Base-by-base conservation (phyloP, 768 basidiomycete species). In the Tricholoma sp. region DNA sequence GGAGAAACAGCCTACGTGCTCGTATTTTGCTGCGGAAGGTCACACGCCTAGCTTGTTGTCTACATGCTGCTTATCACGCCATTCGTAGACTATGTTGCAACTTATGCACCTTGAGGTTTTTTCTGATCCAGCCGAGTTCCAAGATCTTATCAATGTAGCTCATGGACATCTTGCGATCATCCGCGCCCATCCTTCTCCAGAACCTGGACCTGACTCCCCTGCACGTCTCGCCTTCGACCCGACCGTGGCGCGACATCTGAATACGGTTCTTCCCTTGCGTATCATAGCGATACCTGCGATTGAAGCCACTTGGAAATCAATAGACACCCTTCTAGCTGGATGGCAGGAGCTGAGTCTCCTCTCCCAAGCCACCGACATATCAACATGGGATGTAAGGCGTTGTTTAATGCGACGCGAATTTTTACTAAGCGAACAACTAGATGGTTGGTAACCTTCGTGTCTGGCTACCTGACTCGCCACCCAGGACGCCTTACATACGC, bases 261-360 rank as follows among this genome's bases (percentile, higher is more conserved):
- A 82, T 47, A 85, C 82, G 31, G 82, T 80, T 55, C 80, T 88
- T 61, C 90, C 90, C 0, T 79, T 88, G 17, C 81, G 86, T n/a
- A 70, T 82, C 4, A 70, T 89, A 8, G 70, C 74, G 24, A 63
- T 85, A 0, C 81, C 82, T 0, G 61, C 77, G 4, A 70, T 78
- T 48, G 71, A 77, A 31, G 66, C 74, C 2, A 80, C 78, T 0
- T 91, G 86, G 81, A 61, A 76, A 28, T 71, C 74, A 1, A 60
- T 89, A 1, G 67, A 74, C 6, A 66, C 63, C 1, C 64, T 88
- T 28, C 62, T 91, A 13, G 77, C 83, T 39, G 83, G 80, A 2
- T 79, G 84, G 70, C 74, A 80, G 15, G 83, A 88, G 57, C 63
- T 84, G 7, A 73, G 70, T 50, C 57, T 71, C 2, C 67, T 90